phyloP scores from a whole-genome alignment of 306 rosid species.

The Trifolium subterraneum region DNA sequence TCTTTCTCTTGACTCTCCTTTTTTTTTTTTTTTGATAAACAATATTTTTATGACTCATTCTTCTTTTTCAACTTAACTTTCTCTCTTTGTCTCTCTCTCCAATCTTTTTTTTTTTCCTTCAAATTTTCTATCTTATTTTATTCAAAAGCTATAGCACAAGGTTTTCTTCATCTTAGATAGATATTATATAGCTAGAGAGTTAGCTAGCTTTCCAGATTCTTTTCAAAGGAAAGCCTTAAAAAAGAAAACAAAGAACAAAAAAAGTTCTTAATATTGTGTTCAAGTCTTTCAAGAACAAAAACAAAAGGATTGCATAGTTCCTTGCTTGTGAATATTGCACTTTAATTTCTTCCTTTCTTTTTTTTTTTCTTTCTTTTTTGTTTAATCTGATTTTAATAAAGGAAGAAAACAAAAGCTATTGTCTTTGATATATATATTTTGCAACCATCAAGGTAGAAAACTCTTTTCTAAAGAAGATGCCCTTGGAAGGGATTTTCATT shows the following conservation, averaged over 20 bases:
- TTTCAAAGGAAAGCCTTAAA: conserved; percentile 37
- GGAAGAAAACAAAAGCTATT: conserved; percentile 17
- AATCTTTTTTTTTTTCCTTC: background rate
- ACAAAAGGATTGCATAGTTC: background rate
- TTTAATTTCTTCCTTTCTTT: conserved; percentile 28
- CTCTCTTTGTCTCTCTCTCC: conserved; percentile 11
- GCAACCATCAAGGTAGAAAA: conserved; percentile 18
- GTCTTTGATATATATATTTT: conserved; percentile 24
- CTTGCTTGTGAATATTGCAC: conserved; percentile 48
- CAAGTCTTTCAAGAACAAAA: background rate
- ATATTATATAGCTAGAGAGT: conserved; percentile 31
- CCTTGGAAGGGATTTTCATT: conserved; percentile 86
- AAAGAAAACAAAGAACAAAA: background rate
- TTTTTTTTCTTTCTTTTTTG: background rate
- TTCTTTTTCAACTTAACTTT: conserved; percentile 36
- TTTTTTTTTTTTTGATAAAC: conserved; percentile 53
- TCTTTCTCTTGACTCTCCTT: conserved; percentile 48
- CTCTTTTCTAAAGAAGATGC: conserved; percentile 62
- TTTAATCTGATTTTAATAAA: conserved; percentile 41
- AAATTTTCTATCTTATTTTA: background rate
- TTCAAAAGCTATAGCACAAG: conserved; percentile 25
- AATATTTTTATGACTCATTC: conserved; percentile 26
- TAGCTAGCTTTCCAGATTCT: conserved; percentile 49
- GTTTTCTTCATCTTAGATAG: conserved; percentile 42
- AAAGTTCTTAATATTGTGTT: conserved; percentile 1